Conservation (phyloP, 2,329 filamentous ascomycete species). For the Claviceps monticola region DNA sequence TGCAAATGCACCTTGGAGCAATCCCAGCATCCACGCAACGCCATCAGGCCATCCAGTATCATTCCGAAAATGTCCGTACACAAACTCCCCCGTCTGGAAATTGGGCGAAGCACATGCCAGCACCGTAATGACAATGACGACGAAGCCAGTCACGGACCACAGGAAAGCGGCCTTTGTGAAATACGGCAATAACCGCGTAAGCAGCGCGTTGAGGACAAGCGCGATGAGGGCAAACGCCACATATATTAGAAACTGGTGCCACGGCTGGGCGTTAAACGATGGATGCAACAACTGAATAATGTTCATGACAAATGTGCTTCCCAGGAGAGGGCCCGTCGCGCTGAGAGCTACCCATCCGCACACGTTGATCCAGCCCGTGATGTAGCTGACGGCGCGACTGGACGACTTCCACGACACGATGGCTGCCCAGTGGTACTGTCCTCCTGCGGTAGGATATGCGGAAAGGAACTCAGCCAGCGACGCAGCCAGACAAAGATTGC, state of each 20-base stretch:
- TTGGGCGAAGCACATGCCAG: slow-evolving; percentile 51
- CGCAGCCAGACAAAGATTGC: slow-evolving; percentile 55
- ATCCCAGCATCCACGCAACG: slow-evolving; percentile 40
- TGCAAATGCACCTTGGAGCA: slow-evolving; percentile 37
- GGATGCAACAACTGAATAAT: slow-evolving; percentile 48
- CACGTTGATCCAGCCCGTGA: slow-evolving; percentile 60
- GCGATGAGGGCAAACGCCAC: slow-evolving; percentile 47
- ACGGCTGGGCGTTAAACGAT: slow-evolving; percentile 41
- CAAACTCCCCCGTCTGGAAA: slow-evolving; percentile 49
- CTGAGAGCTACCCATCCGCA: slow-evolving; percentile 59
- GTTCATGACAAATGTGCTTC: slow-evolving; percentile 51
- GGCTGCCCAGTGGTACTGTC: slow-evolving; percentile 61
- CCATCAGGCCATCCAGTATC: slow-evolving; percentile 56
- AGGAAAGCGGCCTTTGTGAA: slow-evolving; percentile 57
- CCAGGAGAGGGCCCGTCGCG: slow-evolving; percentile 53
- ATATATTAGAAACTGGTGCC: slow-evolving; percentile 65
- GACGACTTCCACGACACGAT: slow-evolving; percentile 45
- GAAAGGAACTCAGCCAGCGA: slow-evolving; percentile 60
- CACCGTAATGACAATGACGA: slow-evolving; percentile 55
- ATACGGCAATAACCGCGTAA: slow-evolving; percentile 40
- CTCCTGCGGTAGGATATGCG: slow-evolving; percentile 45
- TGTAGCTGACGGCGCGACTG: slow-evolving; percentile 51
- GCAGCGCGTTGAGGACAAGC: slow-evolving; percentile 51
- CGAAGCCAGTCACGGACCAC: slow-evolving; percentile 57
- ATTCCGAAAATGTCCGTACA: slow-evolving; percentile 56